Percentiles rank a stretch among this genome's conserved stretches.
Conservation (phyloP, 768 basidiomycete genomes). For the Leccinum ochraceum region DNA sequence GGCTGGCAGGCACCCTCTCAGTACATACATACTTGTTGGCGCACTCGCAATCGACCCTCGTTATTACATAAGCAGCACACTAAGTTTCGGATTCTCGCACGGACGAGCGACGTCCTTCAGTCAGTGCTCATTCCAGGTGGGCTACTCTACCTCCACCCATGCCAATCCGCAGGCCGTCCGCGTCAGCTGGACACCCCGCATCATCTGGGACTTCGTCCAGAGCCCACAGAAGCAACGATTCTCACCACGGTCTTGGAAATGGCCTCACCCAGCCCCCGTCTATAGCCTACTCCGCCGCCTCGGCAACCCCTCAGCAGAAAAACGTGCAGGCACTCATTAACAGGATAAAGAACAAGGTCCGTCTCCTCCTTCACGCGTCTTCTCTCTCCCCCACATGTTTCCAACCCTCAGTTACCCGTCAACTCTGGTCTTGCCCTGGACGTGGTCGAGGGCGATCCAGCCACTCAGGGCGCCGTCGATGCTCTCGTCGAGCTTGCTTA, state of each 20-base stretch:
- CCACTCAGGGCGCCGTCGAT: conserved; percentile 74
- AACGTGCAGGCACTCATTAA: conserved; percentile 79
- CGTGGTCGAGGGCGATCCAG: conserved; percentile 71
- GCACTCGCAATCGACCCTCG: background rate
- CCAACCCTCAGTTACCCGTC: conserved; percentile 66
- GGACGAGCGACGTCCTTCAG: conserved; percentile 14
- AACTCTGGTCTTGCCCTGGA: conserved; percentile 77
- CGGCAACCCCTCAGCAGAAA: conserved; percentile 72
- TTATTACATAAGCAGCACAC: conserved; percentile 26
- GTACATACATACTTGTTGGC: background rate
- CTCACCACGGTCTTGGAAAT: conserved; percentile 45
- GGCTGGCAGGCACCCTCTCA: background rate
- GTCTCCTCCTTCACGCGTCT: conserved; percentile 16
- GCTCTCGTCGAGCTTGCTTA: conserved; percentile 78
- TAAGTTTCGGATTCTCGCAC: conserved; percentile 22
- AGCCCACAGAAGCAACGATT: conserved; percentile 64
- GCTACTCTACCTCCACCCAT: conserved; percentile 29
- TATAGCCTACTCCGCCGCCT: conserved; percentile 38
- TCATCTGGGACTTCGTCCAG: conserved; percentile 42
- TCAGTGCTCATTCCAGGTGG: conserved; percentile 19
- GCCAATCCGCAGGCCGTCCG: conserved; percentile 64
- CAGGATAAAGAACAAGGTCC: conserved; percentile 78
- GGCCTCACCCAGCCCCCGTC: conserved; percentile 36
- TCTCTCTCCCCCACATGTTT: background rate
- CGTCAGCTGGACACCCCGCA: conserved; percentile 46